Evolutionary conservation across 169 alveolate genomes (phyloP), one percentile per base, ranked within the genome.

Genomic region (Fabrea salina): DNA sequence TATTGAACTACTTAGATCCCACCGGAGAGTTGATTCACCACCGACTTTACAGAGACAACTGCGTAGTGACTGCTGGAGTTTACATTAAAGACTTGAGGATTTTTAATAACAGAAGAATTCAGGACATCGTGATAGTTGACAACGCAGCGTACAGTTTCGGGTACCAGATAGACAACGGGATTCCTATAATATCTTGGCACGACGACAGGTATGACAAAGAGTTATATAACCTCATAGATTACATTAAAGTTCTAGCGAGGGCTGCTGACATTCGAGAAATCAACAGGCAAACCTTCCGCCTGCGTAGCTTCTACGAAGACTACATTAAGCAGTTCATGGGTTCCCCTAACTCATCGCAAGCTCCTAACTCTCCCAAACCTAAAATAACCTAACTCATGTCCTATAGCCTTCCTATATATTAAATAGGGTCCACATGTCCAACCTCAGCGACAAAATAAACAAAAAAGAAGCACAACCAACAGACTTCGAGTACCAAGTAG

Each of bases 131-230:
- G 13, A 44, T 93, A 8, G 79, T 93, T 4, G 97, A 93, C 72
- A 93, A 93, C 87, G 93, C 94, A 40, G 92, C 92, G 37, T 93
- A 89, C 81, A 86, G 94, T 5, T 93, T 93, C 72, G 87, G 93
- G 16, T 75, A 80, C 47, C 82, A 93, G 70, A 61, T 88, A 25
- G 90, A 84, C 61, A 93, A 93, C 80, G 97, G 97, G 27, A 87
- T 93, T 35, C 92, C 94, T 3, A 89, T 93, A 8, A 84, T 87
- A 47, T 88, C 93, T 16, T 93, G 85, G 68, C 88, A 89, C 86
- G 89, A 86, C 33, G 93, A 93, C 70, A 83, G 85, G 71, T 50
- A 80, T 66, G 97, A 93, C 86, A 75, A 56, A 44, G 95, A 89
- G 74, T 84, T 93, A 32, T 68, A 76, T 16, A 85, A 86, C 72